Percentiles rank a stretch among this genome's conserved stretches.
phyloP scores from a whole-genome alignment of 2,329 filamentous ascomycete genomes.

The Phialocephala subalpina region DNA sequence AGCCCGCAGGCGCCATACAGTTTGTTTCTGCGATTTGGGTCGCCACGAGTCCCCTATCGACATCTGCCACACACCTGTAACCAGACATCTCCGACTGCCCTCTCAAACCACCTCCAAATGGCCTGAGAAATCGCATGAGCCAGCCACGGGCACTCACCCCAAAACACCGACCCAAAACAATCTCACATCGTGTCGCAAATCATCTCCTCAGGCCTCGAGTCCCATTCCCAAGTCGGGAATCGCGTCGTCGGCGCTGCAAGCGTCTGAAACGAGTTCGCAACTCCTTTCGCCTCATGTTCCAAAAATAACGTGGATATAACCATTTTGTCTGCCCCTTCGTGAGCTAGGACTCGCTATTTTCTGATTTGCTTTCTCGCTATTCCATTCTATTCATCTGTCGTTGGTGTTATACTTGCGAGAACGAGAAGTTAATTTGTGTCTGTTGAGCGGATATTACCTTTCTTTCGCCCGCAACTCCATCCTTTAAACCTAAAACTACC shows the following conservation, averaged over 20 bases:
- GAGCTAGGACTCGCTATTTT: slow-evolving; percentile 8
- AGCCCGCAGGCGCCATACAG: neutral
- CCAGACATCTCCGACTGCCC: neutral
- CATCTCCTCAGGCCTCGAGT: neutral
- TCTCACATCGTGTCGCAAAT: slow-evolving; percentile 12
- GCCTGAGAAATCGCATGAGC: slow-evolving; percentile 22
- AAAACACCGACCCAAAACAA: slow-evolving; percentile 17
- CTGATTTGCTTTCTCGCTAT: slow-evolving; percentile 7
- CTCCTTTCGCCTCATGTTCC: slow-evolving; percentile 22
- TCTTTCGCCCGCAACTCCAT: neutral
- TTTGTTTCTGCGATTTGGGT: neutral
- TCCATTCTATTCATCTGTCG: neutral
- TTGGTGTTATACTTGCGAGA: slow-evolving; percentile 4
- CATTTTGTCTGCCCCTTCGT: slow-evolving; percentile 39
- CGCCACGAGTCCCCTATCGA: slow-evolving; percentile 1
- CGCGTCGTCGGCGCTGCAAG: neutral
- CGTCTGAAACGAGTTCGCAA: slow-evolving; percentile 19
- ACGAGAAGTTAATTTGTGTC: slow-evolving; percentile 6
- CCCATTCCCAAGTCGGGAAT: neutral
- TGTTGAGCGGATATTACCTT: slow-evolving; percentile 28
- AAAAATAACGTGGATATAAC: slow-evolving; percentile 27
- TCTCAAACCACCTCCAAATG: slow-evolving; percentile 5
- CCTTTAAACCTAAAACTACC: neutral
- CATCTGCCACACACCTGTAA: slow-evolving; percentile 4
- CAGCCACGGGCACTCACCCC: neutral